phyloP scores from a whole-genome alignment of 805 yeast species.

The Candida argentea region DNA sequence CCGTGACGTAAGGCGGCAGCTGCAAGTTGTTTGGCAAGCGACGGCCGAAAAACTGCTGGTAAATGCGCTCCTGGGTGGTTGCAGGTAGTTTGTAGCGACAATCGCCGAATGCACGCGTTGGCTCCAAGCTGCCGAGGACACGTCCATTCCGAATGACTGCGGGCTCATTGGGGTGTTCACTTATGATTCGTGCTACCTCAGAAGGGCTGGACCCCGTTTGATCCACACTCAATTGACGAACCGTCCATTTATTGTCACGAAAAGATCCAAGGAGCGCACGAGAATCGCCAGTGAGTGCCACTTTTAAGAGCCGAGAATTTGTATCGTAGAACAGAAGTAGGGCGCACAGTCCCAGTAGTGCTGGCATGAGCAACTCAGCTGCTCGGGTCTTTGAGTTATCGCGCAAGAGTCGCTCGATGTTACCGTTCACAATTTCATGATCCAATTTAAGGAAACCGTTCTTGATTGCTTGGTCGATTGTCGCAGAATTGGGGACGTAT shows the following conservation, averaged over 20 bases:
- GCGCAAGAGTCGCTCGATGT: constrained; percentile 58
- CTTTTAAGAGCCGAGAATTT: constrained; percentile 56
- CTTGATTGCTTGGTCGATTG: constrained; percentile 70
- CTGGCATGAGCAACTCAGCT: constrained; percentile 76
- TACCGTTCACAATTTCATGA: constrained; percentile 72
- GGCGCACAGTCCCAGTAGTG: constrained; percentile 92
- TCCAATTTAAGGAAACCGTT: constrained; percentile 77
- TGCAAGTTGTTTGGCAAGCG: constrained; percentile 59
- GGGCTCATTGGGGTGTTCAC: constrained; percentile 89
- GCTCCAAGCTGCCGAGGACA: constrained; percentile 87
- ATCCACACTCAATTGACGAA: constrained; percentile 74
- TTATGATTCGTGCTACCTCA: constrained; percentile 72
- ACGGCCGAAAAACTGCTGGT: constrained; percentile 74
- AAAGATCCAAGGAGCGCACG: constrained; percentile 79
- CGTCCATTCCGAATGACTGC: constrained; percentile 79
- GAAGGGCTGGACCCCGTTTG: constrained; percentile 90
- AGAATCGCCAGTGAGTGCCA: constrained; percentile 95
- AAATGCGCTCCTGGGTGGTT: constrained; percentile 62
- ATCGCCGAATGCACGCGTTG: constrained; percentile 95
- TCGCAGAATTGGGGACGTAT: constrained; percentile 54
- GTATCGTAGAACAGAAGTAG: constrained; percentile 81
- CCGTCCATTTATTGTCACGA: constrained; percentile 73
- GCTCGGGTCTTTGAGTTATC: constrained; percentile 60
- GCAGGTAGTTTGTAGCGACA: constrained; percentile 83
- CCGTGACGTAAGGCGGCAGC: constrained; percentile 96